phyloP scores from a whole-genome alignment of 2,329 filamentous ascomycete species.

The Aspergillus fumigatus region DNA sequence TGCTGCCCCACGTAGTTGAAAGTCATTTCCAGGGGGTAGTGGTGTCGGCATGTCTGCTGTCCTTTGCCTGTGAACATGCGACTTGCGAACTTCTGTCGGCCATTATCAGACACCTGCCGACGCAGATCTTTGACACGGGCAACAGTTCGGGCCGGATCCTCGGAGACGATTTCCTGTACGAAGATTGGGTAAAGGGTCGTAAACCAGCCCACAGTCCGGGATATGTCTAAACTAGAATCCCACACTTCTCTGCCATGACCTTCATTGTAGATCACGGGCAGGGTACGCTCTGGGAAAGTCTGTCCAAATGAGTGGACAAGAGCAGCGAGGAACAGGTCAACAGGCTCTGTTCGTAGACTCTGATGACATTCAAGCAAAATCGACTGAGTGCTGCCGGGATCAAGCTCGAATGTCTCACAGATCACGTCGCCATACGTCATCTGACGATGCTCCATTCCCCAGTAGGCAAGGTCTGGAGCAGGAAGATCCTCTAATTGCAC shows the following conservation, averaged over 20 bases:
- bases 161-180: constrained; percentile 22
- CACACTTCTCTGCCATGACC: constrained; percentile 47
- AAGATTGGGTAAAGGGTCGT: constrained; percentile 46
- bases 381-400: constrained; percentile 20
- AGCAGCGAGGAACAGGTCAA: constrained; percentile 35
- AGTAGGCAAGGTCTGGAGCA: constrained; percentile 30
- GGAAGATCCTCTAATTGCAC: constrained; percentile 19
- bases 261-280: constrained; percentile 45
- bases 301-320: constrained; percentile 42
- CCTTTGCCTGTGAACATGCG: constrained; percentile 29
- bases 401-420: constrained; percentile 32
- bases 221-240: constrained; percentile 44
- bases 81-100: constrained; percentile 34
- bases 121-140: constrained; percentile 37
- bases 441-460: constrained; percentile 27
- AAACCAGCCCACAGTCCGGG: constrained; percentile 50
- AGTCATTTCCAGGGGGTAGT: constrained; percentile 41
- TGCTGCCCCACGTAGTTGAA: constrained; percentile 41
- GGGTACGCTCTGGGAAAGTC: constrained; percentile 37
- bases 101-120: constrained; percentile 34
- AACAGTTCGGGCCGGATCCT: constrained; percentile 29
- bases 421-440: constrained; percentile 35
- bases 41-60: constrained; percentile 27
- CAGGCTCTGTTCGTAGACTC: constrained; percentile 30
- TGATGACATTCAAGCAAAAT: constrained; percentile 31